phyloP scores from a whole-genome alignment of 2,329 filamentous ascomycete genomes.

The Neonectria magnoliae region DNA sequence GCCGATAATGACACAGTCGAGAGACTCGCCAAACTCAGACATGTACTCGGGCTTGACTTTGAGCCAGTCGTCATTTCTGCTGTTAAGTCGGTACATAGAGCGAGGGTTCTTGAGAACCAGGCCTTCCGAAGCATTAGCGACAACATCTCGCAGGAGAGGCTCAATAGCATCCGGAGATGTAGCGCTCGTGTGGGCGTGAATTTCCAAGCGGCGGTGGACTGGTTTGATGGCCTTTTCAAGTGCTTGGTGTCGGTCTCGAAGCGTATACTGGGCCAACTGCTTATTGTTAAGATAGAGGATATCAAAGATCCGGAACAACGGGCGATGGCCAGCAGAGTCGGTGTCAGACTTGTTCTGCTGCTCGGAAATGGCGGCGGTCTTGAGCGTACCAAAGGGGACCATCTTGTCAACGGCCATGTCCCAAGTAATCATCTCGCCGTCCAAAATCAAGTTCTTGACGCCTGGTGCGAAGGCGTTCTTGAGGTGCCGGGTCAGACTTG shows the following conservation, averaged over 20 bases:
- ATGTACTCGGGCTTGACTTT: constrained; percentile 99
- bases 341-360: constrained; percentile 72
- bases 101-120: constrained; percentile 93
- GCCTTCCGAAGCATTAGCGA: constrained; percentile 88
- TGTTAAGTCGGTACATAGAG: constrained; percentile 86
- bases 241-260: constrained; percentile 82
- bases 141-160: constrained; percentile 79
- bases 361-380: constrained; percentile 86
- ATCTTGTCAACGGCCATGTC: constrained; percentile 86
- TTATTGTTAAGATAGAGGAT: constrained; percentile 88
- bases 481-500: constrained; percentile 83
- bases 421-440: constrained; percentile 99
- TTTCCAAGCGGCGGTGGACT: constrained; percentile 81
- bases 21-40: constrained; percentile 91
- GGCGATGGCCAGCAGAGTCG: constrained; percentile 61
- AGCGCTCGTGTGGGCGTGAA: constrained; percentile 77
- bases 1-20: constrained; percentile 90
- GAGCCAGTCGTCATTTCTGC: constrained; percentile 95
- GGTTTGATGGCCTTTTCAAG: constrained; percentile 76
- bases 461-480: constrained; percentile 78
- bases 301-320: constrained; percentile 88
- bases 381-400: constrained; percentile 90
- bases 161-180: constrained; percentile 79
- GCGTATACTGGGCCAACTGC: constrained; percentile 81
- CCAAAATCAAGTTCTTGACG: constrained; percentile 88